Evolutionary conservation across 2,329 filamentous ascomycete species (phyloP).

Genomic region (Penicillium sp.): DNA sequence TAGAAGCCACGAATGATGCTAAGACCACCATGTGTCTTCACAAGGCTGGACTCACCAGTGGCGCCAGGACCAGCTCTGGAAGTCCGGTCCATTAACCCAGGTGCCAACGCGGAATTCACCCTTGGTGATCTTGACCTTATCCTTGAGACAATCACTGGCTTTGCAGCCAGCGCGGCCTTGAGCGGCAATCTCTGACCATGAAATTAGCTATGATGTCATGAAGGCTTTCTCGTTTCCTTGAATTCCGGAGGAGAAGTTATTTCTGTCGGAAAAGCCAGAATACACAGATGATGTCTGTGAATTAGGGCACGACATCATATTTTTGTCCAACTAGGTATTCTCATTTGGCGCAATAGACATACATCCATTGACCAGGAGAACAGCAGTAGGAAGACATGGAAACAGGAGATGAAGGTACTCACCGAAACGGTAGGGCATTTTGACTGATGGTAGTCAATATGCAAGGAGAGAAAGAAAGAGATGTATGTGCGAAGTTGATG

Average conservation of each 20-base stretch:
- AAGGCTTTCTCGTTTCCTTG: not conserved
- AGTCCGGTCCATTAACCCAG: slow-evolving; percentile 61
- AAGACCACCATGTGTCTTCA: not conserved
- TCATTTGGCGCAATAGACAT: not conserved
- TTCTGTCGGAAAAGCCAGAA: not conserved
- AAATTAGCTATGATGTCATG: slow-evolving; percentile 8
- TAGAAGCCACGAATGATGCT: not conserved
- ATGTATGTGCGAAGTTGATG: not conserved
- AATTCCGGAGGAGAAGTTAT: too few species aligned
- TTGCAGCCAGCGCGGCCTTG: slow-evolving; percentile 73
- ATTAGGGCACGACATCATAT: not conserved
- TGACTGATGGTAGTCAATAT: not conserved
- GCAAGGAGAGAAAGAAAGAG: not conserved
- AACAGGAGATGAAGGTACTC: slow-evolving; percentile 7
- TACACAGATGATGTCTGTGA: not conserved
- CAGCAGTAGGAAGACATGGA: not conserved
- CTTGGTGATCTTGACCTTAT: slow-evolving; percentile 68
- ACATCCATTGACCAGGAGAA: not conserved
- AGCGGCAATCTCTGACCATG: slow-evolving; percentile 61
- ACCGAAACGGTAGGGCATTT: slow-evolving; percentile 27
- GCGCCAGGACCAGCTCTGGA: slow-evolving; percentile 70
- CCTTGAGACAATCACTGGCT: slow-evolving; percentile 69
- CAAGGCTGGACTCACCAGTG: slow-evolving; percentile 69
- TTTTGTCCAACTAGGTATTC: not conserved
- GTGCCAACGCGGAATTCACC: slow-evolving; percentile 74